These are phyloP conservation scores for Mucor velutinosus DNA, from an alignment of 371 early-diverging fungal genomes.

Conservation along the genomic window DNA sequence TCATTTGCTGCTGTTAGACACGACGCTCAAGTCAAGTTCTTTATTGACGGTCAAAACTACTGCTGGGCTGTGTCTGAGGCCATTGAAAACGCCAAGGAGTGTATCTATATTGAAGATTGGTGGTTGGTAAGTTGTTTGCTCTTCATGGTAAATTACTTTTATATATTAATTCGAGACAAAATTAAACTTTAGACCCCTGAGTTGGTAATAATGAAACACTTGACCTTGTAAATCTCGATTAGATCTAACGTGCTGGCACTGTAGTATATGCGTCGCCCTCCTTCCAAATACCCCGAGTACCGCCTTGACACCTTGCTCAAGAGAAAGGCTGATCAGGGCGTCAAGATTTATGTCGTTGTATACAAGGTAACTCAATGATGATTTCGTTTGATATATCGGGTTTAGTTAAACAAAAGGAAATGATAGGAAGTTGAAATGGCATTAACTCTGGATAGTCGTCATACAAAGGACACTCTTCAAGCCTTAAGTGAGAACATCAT, in stretches of 20 bases:
- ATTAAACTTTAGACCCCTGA: slow-evolving; percentile 43
- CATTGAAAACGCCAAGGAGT: slow-evolving; percentile 71
- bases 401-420: slow-evolving; percentile 11
- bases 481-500: slow-evolving; percentile 78
- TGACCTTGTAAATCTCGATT: background rate
- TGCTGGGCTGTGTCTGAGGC: slow-evolving; percentile 82
- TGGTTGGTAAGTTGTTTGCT: slow-evolving; percentile 67
- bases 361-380: slow-evolving; percentile 63
- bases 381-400: background rate
- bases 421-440: slow-evolving; percentile 78
- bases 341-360: slow-evolving; percentile 86
- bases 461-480: slow-evolving; percentile 79
- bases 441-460: slow-evolving; percentile 77
- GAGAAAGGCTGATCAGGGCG: slow-evolving; percentile 86
- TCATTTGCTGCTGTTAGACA: slow-evolving; percentile 85
- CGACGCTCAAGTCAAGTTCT: slow-evolving; percentile 68
- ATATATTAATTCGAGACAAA: background rate
- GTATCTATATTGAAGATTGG: slow-evolving; percentile 92
- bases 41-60: slow-evolving; percentile 85
- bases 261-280: slow-evolving; percentile 82
- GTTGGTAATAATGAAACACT: slow-evolving; percentile 31
- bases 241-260: background rate
- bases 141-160: background rate
- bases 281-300: slow-evolving; percentile 71
- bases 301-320: slow-evolving; percentile 85